Evolutionary conservation across 352 stramenopile genomes (phyloP), one percentile per base, ranked within the genome.

Genomic region (Globisporangium barbulae): DNA sequence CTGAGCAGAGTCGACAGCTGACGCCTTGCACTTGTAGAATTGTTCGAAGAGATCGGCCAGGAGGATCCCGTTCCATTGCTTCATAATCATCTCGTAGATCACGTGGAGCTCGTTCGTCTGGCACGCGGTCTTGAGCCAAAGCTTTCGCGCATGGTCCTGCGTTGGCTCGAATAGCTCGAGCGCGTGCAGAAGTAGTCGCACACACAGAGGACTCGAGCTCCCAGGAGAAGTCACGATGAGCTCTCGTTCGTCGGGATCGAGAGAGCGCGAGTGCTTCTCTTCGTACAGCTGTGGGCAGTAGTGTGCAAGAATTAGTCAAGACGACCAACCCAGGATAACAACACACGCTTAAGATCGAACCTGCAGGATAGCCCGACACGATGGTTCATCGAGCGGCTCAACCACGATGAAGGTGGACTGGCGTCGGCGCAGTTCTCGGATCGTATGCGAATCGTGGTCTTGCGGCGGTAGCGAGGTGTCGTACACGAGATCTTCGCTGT

Each of bases 1-100:
- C 30, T 44, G 25, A 2, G 53, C n/a, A 47, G 59, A 39, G 12
- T 65, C 50, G 1, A 59, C 39, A 15, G 47, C 39, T 19, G 47
- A 21, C 47, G 55, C 45, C 53, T 63, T 78, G 31, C 48, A 81
- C 28, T 66, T 74, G 50, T 75, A 25, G 4, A 80, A 68, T 19
- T 79, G 64, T 15, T 75, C 68, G 13, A 74, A 65, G 44, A 91
- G 67, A 59, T 89, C 82, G 37, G 78, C 73, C 13, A 92, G 69
- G 25, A 92, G 61, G 37, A 91, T 75, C 12, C 76, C 59, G 58
- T 90, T 91, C 85, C 85, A 94, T n/a, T 80, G 81, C 56, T 80
- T 85, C 68, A 94, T 78, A 15, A 93, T 62, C 54, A 84, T 63
- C 37, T 88, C 79, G 39, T 91, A 93, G 19, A 91, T 61, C 25